Conservation (phyloP, 2,329 filamentous ascomycete genomes). For the Cordyceps javanica region DNA sequence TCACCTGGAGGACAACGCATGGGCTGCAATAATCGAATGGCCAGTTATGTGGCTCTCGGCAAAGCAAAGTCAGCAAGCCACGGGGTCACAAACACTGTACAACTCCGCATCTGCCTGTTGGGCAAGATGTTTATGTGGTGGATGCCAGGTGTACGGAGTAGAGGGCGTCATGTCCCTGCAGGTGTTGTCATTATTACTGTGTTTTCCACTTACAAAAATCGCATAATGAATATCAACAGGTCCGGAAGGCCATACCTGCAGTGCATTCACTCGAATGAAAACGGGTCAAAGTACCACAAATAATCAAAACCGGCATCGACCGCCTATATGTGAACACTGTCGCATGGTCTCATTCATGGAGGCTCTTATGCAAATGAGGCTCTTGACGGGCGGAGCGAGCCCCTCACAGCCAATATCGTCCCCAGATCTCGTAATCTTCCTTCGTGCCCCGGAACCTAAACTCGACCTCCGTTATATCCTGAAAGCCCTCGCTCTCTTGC, state of each 20-base stretch:
- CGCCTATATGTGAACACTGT: too few relatives aligned
- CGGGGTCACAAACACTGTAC: background rate
- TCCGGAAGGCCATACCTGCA: too few relatives aligned
- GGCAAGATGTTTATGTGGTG: background rate
- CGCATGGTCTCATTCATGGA: too few relatives aligned
- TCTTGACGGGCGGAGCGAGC: background rate
- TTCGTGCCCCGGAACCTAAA: slow-evolving; percentile 70
- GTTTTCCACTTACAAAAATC: background rate
- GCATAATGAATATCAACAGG: background rate
- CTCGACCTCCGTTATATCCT: slow-evolving; percentile 67
- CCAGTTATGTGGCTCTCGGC: too few relatives aligned
- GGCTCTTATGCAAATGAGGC: too few relatives aligned
- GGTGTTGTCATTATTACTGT: background rate
- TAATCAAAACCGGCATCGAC: too few relatives aligned
- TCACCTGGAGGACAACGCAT: too few relatives aligned
- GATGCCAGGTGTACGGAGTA: too few relatives aligned
- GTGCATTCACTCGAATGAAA: too few relatives aligned
- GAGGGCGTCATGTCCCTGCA: background rate
- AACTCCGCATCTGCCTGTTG: background rate
- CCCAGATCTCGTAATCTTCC: slow-evolving; percentile 67
- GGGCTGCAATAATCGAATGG: too few relatives aligned
- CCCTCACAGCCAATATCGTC: slow-evolving; percentile 63
- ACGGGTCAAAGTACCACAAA: too few relatives aligned
- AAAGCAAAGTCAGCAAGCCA: background rate
- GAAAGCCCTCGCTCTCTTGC: slow-evolving; percentile 69